Evolutionary conservation across 148 eudicot genomes (phyloP).

Genomic region (Chenopodium quinoa): DNA sequence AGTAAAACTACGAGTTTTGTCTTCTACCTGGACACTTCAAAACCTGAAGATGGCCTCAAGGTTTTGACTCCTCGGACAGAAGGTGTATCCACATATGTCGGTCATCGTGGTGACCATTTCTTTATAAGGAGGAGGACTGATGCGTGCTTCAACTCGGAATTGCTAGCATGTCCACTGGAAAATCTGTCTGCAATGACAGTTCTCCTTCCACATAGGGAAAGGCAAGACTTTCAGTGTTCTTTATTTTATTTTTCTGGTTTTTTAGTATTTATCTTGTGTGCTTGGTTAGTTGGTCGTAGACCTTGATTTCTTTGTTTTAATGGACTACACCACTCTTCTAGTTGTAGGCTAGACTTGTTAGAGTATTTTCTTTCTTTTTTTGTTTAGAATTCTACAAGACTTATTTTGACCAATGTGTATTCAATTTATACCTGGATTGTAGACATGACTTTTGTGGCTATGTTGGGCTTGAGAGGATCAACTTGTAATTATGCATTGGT

Average conservation of each 20-base stretch:
- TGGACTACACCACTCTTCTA: background rate
- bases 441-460: background rate
- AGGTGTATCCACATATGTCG: conserved; percentile 72
- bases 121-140: conserved; percentile 78
- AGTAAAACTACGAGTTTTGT: conserved; percentile 80
- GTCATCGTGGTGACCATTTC: conserved; percentile 89
- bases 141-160: conserved; percentile 74
- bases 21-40: conserved; percentile 61
- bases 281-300: background rate
- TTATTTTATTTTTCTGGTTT: background rate
- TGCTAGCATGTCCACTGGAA: conserved; percentile 84
- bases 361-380: background rate
- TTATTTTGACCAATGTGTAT: background rate
- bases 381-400: background rate
- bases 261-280: background rate
- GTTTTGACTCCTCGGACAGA: conserved; percentile 71
- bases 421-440: background rate
- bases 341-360: background rate
- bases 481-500: background rate
- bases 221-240: conserved; percentile 35
- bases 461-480: background rate
- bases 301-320: background rate
- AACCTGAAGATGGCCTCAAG: conserved; percentile 54
- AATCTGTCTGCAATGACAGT: conserved; percentile 53
- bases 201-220: conserved; percentile 74